Evolutionary conservation across 805 yeast genomes (phyloP), one percentile per base, ranked within the genome.

Genomic region (Kluyveromyces aestuarii): DNA sequence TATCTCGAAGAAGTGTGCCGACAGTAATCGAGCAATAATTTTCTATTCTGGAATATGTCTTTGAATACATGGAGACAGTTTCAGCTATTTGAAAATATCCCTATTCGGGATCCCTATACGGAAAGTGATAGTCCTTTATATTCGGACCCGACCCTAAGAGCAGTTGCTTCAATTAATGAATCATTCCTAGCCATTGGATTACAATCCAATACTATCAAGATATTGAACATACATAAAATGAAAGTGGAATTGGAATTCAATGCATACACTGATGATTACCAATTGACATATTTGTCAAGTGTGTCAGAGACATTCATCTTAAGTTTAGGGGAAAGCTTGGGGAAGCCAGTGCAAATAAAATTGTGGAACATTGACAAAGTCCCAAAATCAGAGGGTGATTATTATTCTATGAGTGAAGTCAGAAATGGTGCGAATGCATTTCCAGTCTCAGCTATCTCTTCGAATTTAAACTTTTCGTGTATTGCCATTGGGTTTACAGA

Each of bases 21-120:
- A 30, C 7, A 30, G 14, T 30, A 3, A 30, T n/a, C 6, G 4
- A 37, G 11, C 17, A 16, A 6, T 37, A 8, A 37, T 4, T 21
- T 9, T 40, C 27, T 27, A 13, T 27, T 41, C 44, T 13, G 13
- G 33, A 37, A 6, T 33, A 59, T 60, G 64, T 54, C 65, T 18
- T 41, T 58, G 10, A 48, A 53, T 16, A 59, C 71, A 8, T 85
- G 90, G 90, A 72, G 91, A 51, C 96, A 86, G 60, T 86, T 91
- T 66, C 87, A 87, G 52, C 85, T 91, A 65, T 89, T 85, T 63
- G 96, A 88, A 47, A 74, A 79, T 37, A 74, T 81, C 0, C 96
- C 96, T 6, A 84, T 93, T 17, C 70, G 81, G 52, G 99, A 93
- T 61, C 98, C 98, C 6, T 71, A 77, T 50, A 74, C 77, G 49